Conservation (phyloP, 768 basidiomycete genomes). For the Russula ochroleuca region DNA sequence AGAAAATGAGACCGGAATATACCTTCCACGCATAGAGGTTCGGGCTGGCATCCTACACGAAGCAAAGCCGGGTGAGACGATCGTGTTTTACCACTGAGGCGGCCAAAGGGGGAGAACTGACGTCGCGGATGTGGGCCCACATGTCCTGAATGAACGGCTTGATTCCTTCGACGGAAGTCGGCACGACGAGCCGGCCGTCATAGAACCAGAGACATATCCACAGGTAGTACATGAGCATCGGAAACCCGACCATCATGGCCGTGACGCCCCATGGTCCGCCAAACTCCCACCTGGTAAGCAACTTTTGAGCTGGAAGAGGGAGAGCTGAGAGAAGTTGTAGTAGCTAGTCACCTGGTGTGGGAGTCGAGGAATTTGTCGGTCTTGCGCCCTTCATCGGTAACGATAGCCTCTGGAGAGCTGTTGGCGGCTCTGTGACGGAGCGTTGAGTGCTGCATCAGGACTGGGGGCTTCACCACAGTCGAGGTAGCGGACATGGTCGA, state of each 20-base stretch:
- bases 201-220: slow-evolving; percentile 98
- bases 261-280: slow-evolving; percentile 89
- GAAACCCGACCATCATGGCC: slow-evolving; percentile 93
- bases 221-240: slow-evolving; percentile 95
- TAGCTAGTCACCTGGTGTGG: slow-evolving; percentile 38
- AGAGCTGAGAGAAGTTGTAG: slow-evolving; percentile 34
- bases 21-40: slow-evolving; percentile 86
- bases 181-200: slow-evolving; percentile 74
- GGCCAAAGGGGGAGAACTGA: slow-evolving; percentile 37
- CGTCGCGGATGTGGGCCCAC: slow-evolving; percentile 80
- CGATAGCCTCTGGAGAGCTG: slow-evolving; percentile 35
- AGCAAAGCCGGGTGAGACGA: background rate
- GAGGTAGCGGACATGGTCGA: slow-evolving; percentile 26
- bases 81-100: background rate
- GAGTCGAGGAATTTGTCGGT: slow-evolving; percentile 61
- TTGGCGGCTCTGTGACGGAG: slow-evolving; percentile 33
- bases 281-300: slow-evolving; percentile 76
- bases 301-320: background rate
- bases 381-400: slow-evolving; percentile 70
- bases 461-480: slow-evolving; percentile 24
- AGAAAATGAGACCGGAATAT: slow-evolving; percentile 82
- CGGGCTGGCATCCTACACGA: slow-evolving; percentile 78
- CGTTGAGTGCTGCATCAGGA: slow-evolving; percentile 12
- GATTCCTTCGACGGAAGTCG: slow-evolving; percentile 64
- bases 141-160: slow-evolving; percentile 73